phyloP scores from a whole-genome alignment of 169 alveolate genomes.

The Cystoisospora suis region DNA sequence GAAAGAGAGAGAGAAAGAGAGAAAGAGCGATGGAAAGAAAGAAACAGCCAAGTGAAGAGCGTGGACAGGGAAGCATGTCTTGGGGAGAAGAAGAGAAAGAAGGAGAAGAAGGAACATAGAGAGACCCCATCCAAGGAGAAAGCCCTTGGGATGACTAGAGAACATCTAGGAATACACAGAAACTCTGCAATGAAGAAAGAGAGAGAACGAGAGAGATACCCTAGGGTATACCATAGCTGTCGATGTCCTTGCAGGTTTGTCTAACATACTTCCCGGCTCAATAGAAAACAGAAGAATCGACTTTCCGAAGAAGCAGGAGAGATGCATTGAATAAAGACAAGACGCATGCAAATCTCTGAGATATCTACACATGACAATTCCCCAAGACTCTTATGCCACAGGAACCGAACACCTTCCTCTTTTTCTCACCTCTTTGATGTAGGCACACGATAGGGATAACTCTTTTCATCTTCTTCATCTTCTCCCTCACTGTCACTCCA shows the following conservation, averaged over 20 bases:
- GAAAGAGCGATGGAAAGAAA: background rate
- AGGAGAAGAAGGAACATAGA: too few relatives aligned
- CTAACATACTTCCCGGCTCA: background rate
- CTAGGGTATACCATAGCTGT: too few relatives aligned
- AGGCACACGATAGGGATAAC: background rate
- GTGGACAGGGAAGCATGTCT: background rate
- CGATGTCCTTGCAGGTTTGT: background rate
- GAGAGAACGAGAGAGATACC: too few relatives aligned
- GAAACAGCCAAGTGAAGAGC: background rate
- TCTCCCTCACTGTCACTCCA: slow-evolving; percentile 32
- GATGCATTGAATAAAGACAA: background rate
- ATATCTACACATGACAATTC: background rate
- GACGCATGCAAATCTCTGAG: background rate
- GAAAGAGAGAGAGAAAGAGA: too few relatives aligned
- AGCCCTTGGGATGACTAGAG: too few relatives aligned
- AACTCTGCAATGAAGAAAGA: too few relatives aligned
- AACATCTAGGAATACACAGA: too few relatives aligned
- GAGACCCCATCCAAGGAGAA: too few relatives aligned
- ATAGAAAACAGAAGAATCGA: background rate
- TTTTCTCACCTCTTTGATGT: background rate
- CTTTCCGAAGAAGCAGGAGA: background rate
- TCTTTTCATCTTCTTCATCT: slow-evolving; percentile 14
- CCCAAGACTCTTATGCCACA: background rate
- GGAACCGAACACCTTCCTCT: background rate
- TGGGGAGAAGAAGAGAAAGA: background rate